phyloP scores from a whole-genome alignment of 352 stramenopile genomes.

The Pythium inflatum region DNA sequence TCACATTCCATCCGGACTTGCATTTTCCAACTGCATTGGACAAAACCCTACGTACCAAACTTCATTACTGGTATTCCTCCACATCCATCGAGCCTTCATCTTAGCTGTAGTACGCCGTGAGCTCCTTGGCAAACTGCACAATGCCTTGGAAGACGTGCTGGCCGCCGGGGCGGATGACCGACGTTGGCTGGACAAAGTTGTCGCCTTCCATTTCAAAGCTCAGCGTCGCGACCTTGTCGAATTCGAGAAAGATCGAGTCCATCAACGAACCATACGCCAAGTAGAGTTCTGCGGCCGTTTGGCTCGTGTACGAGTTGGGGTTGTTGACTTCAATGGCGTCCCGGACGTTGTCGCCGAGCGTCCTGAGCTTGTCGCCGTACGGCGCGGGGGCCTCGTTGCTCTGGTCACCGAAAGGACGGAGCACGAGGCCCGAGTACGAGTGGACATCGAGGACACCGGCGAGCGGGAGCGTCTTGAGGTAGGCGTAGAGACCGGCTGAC shows the following conservation, averaged over 20 bases:
- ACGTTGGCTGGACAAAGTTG: conserved; percentile 26
- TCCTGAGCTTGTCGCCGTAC: too few species aligned
- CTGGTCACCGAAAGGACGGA: conserved; percentile 38
- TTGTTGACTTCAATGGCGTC: conserved; percentile 33
- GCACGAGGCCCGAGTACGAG: conserved; percentile 35
- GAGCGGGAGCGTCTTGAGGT: conserved; percentile 35
- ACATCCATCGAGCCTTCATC: neutral
- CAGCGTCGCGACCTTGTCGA: conserved; percentile 35
- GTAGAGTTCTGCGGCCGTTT: too few species aligned
- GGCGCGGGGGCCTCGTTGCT: conserved; percentile 19
- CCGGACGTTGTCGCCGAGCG: too few species aligned
- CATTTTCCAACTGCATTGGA: too few species aligned
- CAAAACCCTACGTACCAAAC: too few species aligned
- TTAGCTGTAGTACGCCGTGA: conserved; percentile 35
- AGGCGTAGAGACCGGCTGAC: conserved; percentile 36
- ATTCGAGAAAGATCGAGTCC: conserved; percentile 41
- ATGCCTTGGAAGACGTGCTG: conserved; percentile 35
- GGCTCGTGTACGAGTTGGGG: conserved; percentile 30
- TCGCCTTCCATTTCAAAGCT: conserved; percentile 42
- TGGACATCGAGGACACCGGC: conserved; percentile 38
- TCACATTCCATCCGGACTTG: too few species aligned
- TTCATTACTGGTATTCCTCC: neutral
- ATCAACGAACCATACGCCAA: conserved; percentile 40
- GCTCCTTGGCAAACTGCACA: conserved; percentile 30
- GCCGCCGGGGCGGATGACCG: conserved; percentile 35